phyloP scores from a whole-genome alignment of 177 flowering plant species.

The Vitis hybrid region DNA sequence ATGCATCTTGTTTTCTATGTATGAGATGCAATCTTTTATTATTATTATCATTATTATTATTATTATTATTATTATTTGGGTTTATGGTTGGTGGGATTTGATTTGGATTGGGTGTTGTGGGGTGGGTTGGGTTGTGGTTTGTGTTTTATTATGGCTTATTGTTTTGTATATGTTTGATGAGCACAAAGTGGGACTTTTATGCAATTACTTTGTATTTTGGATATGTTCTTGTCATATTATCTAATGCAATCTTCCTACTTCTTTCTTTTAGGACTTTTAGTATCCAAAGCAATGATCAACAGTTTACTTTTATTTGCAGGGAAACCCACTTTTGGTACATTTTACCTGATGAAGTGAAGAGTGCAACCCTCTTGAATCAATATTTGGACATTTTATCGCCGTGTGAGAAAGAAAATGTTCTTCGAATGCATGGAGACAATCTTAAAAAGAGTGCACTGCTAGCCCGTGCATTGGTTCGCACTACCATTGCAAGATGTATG shows the following conservation, averaged over 20 bases:
- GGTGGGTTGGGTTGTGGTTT: no score
- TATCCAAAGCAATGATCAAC: background rate
- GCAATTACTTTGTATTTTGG: background rate
- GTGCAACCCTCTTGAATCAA: constrained; percentile 44
- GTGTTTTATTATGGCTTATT: no score
- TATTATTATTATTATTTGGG: no score
- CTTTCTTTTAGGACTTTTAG: background rate
- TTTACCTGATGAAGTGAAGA: constrained; percentile 72
- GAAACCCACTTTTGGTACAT: constrained; percentile 92
- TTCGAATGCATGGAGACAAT: constrained; percentile 44
- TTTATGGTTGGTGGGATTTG: no score
- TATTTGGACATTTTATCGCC: constrained; percentile 72
- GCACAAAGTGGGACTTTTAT: background rate
- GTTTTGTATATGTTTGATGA: no score
- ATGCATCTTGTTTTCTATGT: background rate
- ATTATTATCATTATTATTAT: no score
- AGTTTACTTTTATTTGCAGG: constrained; percentile 33
- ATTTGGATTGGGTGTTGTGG: no score
- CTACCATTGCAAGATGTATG: constrained; percentile 94
- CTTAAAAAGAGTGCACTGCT: constrained; percentile 68
- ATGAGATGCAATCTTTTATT: background rate
- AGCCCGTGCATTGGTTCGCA: constrained; percentile 88
- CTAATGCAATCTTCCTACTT: background rate
- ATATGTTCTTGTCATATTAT: background rate
- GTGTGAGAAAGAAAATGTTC: constrained; percentile 58